Evolutionary conservation across 1,284 basidiomycete genomes (phyloP), one percentile per base, ranked within the genome.

Genomic region (Singerocomus inundabilis): DNA sequence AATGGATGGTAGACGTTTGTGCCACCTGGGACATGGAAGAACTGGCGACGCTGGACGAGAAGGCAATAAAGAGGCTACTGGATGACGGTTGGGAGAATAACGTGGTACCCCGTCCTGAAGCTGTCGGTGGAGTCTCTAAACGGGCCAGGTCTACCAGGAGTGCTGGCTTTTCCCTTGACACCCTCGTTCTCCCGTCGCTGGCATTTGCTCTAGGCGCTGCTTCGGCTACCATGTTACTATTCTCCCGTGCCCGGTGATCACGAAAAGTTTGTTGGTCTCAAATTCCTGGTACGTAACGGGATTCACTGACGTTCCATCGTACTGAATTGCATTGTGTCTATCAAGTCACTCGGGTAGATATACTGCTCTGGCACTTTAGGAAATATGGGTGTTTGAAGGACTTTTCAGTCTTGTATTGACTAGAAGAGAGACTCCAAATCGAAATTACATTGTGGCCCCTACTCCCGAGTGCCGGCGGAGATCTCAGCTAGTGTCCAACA

Each of bases 1-100:
- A 80, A 57, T 98, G 94, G 95, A 98, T 98, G 91, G 84, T 91
- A 26, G 80, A 82, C 48, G 76, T 98, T 5, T 98, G 94, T 70
- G 91, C 93, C 54, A 70, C 75, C 32, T 98, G 94, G 91, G 72
- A 80, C 26, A 75, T 93, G 70, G 86, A 87, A 49, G 86, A 93
- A 51, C 78, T 93, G 40, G 81, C 81, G 10, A 60, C 68, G 48
- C 72, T 93, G 60, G 81, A 88, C 62, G 81, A 87, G 29, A 70
- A 66, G 18, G 75, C 72, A 68, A 85, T 87, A 70, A 72, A 72
- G 54, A 78, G 60, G 53, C 62, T 90, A 44, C 66, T 89, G 51
- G 76, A 85, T 55, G 77, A 82, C 47, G 85, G 88, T 16, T 88
- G 89, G 88, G 82, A 88, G 60, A 75, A 79, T 46, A 68, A 76